A percentile compares a stretch with the other conserved stretches of the same genome.
These are phyloP conservation scores for Teunomyces atbi DNA, from an alignment of 805 yeast genomes.

Conservation along the genomic window DNA sequence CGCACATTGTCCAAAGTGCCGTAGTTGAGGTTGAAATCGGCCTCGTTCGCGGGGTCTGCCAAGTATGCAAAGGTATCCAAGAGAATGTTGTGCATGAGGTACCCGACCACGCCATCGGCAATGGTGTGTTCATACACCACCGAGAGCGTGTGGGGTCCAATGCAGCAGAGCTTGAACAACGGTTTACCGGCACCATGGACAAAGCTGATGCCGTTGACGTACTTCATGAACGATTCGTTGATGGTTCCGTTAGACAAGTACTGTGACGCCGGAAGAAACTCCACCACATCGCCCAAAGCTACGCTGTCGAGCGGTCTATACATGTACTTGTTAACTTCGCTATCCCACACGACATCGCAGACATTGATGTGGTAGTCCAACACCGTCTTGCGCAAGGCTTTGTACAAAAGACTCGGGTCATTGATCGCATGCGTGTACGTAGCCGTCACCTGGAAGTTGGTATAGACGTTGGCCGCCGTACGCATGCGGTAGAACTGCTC, in stretches of 20 bases:
- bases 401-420: conserved; percentile 15
- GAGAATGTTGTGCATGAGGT: conserved; percentile 33
- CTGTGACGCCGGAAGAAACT: conserved; percentile 9
- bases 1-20: conserved; percentile 5
- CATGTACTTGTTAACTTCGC: conserved; percentile 8
- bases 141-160: conserved; percentile 21
- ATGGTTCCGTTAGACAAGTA: conserved; percentile 16
- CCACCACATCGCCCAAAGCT: conserved; percentile 26
- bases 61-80: conserved; percentile 25
- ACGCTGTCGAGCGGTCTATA: conserved; percentile 25
- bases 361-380: conserved; percentile 34
- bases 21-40: conserved; percentile 10
- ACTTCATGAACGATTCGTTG: conserved; percentile 29
- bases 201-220: conserved; percentile 19
- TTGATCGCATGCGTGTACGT: conserved; percentile 24
- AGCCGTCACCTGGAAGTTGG: conserved; percentile 35
- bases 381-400: conserved; percentile 30
- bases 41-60: conserved; percentile 8
- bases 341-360: conserved; percentile 29
- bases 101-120: conserved; percentile 39
- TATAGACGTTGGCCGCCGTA: conserved; percentile 26
- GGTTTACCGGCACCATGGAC: conserved; percentile 23
- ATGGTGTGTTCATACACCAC: conserved; percentile 37
- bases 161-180: conserved; percentile 26
- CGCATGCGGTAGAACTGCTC: conserved; percentile 38